A percentile compares a stretch with the other conserved stretches of the same genome.
phyloP scores from a whole-genome alignment of 345 rosid species.

The Populus alba region DNA sequence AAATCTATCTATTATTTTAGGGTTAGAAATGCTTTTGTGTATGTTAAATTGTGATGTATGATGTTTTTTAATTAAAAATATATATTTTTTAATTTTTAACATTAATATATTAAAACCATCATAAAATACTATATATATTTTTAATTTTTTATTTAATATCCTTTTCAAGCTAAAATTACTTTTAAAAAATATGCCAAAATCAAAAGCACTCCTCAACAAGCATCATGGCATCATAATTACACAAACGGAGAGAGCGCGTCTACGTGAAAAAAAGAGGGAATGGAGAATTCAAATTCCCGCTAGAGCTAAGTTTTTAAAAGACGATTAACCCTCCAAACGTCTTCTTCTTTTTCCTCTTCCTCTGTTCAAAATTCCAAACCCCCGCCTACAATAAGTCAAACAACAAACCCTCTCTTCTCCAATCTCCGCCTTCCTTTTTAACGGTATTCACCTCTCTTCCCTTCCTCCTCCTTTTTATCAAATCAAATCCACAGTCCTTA shows the following conservation, averaged over 20 bases:
- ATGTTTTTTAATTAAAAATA: too few relatives aligned
- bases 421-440: background rate
- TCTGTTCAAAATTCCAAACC: background rate
- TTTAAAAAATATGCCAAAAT: too few relatives aligned
- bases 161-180: too few relatives aligned
- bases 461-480: background rate
- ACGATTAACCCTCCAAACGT: background rate
- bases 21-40: too few relatives aligned
- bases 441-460: background rate
- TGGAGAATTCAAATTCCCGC: conserved; percentile 5
- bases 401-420: background rate
- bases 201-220: too few relatives aligned
- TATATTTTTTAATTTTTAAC: too few relatives aligned
- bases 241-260: background rate
- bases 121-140: too few relatives aligned
- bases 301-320: background rate
- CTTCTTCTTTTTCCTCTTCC: background rate
- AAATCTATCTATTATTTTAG: too few relatives aligned
- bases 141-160: too few relatives aligned
- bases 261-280: background rate
- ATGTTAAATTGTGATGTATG: too few relatives aligned
- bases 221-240: background rate
- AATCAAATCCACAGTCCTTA: background rate
- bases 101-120: too few relatives aligned
- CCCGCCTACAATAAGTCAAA: background rate